phyloP scores from a whole-genome alignment of 1,284 basidiomycete genomes.

The Nidula niveotomentosa region DNA sequence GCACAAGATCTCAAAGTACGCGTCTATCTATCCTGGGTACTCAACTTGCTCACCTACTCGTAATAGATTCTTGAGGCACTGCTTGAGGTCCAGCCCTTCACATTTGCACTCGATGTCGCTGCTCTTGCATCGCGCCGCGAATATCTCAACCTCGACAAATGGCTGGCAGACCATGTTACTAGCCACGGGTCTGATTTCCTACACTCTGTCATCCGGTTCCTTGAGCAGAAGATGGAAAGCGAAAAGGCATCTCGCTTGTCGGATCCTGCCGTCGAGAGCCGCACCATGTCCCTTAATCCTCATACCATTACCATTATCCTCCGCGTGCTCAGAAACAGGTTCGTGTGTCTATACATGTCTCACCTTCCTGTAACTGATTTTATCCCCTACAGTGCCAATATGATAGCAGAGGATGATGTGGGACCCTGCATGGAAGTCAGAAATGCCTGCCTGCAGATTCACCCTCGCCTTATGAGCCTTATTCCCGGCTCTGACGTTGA shows the following conservation, averaged over 20 bases:
- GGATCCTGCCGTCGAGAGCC: slow-evolving; percentile 75
- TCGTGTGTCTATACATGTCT: slow-evolving; percentile 19
- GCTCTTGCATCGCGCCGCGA: slow-evolving; percentile 91
- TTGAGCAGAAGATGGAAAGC: slow-evolving; percentile 90
- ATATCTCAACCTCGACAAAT: slow-evolving; percentile 94
- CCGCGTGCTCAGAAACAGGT: slow-evolving; percentile 82
- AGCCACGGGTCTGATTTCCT: slow-evolving; percentile 86
- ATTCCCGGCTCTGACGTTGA: slow-evolving; percentile 86
- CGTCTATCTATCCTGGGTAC: slow-evolving; percentile 3
- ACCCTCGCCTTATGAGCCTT: slow-evolving; percentile 97
- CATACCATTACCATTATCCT: slow-evolving; percentile 92
- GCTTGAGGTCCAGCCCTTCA: slow-evolving; percentile 85
- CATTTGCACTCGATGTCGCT: slow-evolving; percentile 91
- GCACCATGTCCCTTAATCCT: slow-evolving; percentile 81
- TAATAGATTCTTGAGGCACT: slow-evolving; percentile 85
- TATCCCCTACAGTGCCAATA: slow-evolving; percentile 46
- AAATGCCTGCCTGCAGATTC: slow-evolving; percentile 92
- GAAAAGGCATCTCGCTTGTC: slow-evolving; percentile 81
- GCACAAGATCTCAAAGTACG: slow-evolving; percentile 91
- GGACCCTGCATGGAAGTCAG: slow-evolving; percentile 92
- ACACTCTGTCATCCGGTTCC: slow-evolving; percentile 82
- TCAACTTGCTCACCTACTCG: slow-evolving; percentile 4
- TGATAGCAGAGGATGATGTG: slow-evolving; percentile 78
- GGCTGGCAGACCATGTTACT: slow-evolving; percentile 88
- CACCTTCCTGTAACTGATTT: background rate